Percentiles rank a stretch among this genome's conserved stretches.
These are phyloP conservation scores for Fusarium papillatum DNA, from an alignment of 2,329 filamentous ascomycete species.

Conservation along the genomic window DNA sequence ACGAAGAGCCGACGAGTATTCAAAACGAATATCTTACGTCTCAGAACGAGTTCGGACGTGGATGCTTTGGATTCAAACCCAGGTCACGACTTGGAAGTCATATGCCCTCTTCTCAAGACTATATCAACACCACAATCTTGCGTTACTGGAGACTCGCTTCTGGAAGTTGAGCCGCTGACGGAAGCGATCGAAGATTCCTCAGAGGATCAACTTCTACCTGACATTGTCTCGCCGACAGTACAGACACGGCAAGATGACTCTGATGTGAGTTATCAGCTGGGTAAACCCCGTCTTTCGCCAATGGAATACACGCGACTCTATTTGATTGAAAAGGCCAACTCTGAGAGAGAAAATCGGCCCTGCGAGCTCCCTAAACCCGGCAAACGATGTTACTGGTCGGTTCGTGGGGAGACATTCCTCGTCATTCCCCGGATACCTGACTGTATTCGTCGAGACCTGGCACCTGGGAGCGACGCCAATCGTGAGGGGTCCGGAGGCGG, in stretches of 20 bases:
- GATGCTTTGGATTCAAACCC: neutral
- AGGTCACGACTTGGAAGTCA: conserved; percentile 2
- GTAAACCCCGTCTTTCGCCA: conserved; percentile 51
- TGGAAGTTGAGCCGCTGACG: neutral
- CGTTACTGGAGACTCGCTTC: neutral
- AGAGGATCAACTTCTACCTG: neutral
- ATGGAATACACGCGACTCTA: conserved; percentile 56
- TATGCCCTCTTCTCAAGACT: neutral
- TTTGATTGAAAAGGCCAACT: conserved; percentile 49
- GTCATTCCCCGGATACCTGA: conserved; percentile 51
- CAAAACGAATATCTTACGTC: conserved; percentile 43
- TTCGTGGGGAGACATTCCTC: conserved; percentile 51
- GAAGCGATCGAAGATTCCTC: neutral
- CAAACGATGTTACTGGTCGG: conserved; percentile 52
- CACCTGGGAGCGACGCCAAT: neutral
- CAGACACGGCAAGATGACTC: conserved; percentile 7
- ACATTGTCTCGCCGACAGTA: neutral
- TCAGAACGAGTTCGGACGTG: conserved; percentile 23
- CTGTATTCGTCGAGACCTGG: conserved; percentile 38
- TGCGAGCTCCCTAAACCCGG: conserved; percentile 48
- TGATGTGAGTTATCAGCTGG: conserved; percentile 27
- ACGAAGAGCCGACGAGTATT: conserved; percentile 26
- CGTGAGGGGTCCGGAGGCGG: neutral
- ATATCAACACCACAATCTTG: neutral
- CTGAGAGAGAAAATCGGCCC: conserved; percentile 40